Conservation (phyloP, 176 grass and related monocot species). For the Carex littledalei region DNA sequence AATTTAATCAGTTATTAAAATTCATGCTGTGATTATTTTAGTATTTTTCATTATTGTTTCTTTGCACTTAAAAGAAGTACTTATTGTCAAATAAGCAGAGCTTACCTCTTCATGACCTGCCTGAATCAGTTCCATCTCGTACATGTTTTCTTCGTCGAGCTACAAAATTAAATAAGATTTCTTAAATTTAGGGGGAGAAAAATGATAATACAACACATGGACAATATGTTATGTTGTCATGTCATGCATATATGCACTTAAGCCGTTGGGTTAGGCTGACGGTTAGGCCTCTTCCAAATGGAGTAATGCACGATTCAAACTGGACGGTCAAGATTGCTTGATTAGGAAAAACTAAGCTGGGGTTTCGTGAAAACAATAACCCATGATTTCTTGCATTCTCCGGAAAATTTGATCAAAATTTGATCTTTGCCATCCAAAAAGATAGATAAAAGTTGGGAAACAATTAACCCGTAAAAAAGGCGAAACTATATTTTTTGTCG, state of each 20-base stretch:
- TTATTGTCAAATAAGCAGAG: not conserved
- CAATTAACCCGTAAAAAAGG: not conserved
- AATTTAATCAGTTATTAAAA: not conserved
- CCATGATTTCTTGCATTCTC: not conserved
- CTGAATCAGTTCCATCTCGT: constrained; percentile 28
- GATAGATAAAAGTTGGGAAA: not conserved
- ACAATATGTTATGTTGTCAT: not conserved
- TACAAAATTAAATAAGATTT: not conserved
- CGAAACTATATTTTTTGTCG: not conserved
- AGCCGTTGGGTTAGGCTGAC: not conserved
- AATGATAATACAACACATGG: not conserved
- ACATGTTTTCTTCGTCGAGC: constrained; percentile 32
- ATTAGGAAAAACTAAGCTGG: not conserved
- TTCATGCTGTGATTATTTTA: not conserved
- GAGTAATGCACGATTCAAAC: not conserved
- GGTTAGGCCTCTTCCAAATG: not conserved
- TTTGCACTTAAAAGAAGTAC: not conserved
- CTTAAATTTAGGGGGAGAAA: not conserved
- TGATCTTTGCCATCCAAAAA: not conserved
- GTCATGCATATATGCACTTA: not conserved
- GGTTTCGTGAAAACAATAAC: not conserved
- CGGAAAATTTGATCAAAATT: not conserved
- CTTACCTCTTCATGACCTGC: constrained; percentile 29
- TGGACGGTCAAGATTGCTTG: constrained; percentile 1
- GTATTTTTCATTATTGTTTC: not conserved